Evolutionary conservation across 768 basidiomycete species (phyloP).

Genomic region (Leucocoprinus sp.): DNA sequence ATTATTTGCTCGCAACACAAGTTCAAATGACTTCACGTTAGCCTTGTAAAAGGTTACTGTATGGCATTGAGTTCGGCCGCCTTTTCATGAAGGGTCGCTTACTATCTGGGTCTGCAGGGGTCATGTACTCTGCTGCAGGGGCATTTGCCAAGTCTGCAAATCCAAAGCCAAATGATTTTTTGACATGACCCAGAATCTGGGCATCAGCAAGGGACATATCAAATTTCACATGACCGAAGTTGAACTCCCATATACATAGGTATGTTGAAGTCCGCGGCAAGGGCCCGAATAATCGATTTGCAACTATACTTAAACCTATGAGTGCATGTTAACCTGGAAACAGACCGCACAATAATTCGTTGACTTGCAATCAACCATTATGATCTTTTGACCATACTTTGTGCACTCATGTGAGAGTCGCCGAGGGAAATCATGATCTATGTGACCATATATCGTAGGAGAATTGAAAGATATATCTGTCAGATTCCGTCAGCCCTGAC

Average conservation of each 20-base stretch:
- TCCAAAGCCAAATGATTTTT: constrained; percentile 55
- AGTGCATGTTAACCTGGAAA: constrained; percentile 2
- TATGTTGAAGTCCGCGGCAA: constrained; percentile 80
- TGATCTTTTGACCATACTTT: constrained; percentile 20
- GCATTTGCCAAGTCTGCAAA: constrained; percentile 75
- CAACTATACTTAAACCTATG: constrained; percentile 70
- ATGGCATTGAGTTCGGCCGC: constrained; percentile 4
- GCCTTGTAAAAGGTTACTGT: constrained; percentile 83
- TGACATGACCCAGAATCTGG: constrained; percentile 41
- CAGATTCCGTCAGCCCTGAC: background rate
- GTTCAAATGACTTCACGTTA: constrained; percentile 42
- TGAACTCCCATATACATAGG: constrained; percentile 88
- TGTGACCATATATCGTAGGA: constrained; percentile 46
- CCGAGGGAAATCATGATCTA: constrained; percentile 37
- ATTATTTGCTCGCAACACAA: constrained; percentile 44
- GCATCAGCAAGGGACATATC: constrained; percentile 47
- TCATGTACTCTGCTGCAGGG: constrained; percentile 60
- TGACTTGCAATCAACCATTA: constrained; percentile 41
- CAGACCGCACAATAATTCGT: background rate
- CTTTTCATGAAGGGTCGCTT: constrained; percentile 17
- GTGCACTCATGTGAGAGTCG: constrained; percentile 10
- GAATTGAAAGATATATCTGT: constrained; percentile 76
- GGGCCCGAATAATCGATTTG: constrained; percentile 85
- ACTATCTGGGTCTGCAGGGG: constrained; percentile 74
- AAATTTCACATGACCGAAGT: constrained; percentile 55